Percentiles rank a stretch among this genome's conserved stretches.
Evolutionary conservation across 768 basidiomycete genomes (phyloP).

Genomic region (Xerocomellus intermedius): DNA sequence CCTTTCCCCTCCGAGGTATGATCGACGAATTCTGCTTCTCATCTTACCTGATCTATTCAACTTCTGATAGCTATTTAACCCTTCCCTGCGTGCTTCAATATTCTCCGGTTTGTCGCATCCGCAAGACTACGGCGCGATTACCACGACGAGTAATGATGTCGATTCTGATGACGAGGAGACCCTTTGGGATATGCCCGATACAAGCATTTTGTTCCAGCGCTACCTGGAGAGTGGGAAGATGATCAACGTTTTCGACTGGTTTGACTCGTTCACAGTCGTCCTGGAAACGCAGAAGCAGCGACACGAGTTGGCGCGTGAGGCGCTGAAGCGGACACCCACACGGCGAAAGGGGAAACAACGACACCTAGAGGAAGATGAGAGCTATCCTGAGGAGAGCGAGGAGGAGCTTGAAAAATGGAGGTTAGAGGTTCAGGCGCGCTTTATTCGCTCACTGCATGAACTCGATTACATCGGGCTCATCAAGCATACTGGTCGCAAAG

Average conservation of each 20-base stretch:
- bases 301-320: not conserved
- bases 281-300: conserved; percentile 55
- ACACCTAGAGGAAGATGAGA: conserved; percentile 21
- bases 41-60: not conserved
- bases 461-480: conserved; percentile 78
- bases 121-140: conserved; percentile 39
- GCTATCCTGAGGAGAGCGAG: conserved; percentile 25
- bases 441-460: conserved; percentile 77
- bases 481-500: conserved; percentile 76
- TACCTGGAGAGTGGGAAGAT: conserved; percentile 78
- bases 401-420: conserved; percentile 52
- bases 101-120: conserved; percentile 62
- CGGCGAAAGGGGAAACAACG: conserved; percentile 27
- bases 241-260: conserved; percentile 91
- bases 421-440: conserved; percentile 70
- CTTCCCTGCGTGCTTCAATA: conserved; percentile 60
- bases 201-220: conserved; percentile 70
- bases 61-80: conserved; percentile 57
- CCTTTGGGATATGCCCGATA: conserved; percentile 65
- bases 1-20: conserved; percentile 69
- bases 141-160: conserved; percentile 2
- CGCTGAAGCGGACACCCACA: conserved; percentile 14
- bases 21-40: not conserved
- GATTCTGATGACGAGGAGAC: conserved; percentile 29
- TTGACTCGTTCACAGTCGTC: conserved; percentile 67